These are phyloP conservation scores for Epichloe festucae DNA, from an alignment of 2,329 filamentous ascomycete genomes.

Conservation along the genomic window DNA sequence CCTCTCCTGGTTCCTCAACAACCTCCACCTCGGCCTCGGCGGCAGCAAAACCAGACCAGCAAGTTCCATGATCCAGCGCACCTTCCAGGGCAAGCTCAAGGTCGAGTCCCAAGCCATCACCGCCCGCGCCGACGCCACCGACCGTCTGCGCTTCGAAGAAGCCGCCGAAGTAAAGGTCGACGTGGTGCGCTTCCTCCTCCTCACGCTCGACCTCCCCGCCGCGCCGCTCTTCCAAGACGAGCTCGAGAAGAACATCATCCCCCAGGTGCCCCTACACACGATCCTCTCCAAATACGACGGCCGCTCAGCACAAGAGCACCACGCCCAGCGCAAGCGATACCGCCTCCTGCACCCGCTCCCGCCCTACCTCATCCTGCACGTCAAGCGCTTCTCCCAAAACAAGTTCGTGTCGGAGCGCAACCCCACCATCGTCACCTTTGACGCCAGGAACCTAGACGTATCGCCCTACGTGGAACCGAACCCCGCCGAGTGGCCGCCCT, in stretches of 20 bases:
- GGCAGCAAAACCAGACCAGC: constrained; percentile 78
- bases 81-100: constrained; percentile 86
- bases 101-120: constrained; percentile 92
- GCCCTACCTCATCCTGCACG: constrained; percentile 82
- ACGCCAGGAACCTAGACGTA: constrained; percentile 71
- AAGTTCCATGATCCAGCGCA: constrained; percentile 75
- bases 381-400: constrained; percentile 94
- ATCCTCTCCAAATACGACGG: constrained; percentile 93
- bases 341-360: constrained; percentile 81
- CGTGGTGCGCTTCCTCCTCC: constrained; percentile 69
- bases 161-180: constrained; percentile 69
- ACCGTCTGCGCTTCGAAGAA: constrained; percentile 86
- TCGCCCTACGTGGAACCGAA: constrained; percentile 85
- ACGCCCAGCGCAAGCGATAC: constrained; percentile 79
- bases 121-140: constrained; percentile 73
- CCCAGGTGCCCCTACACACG: constrained; percentile 64
- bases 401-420: constrained; percentile 95
- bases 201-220: constrained; percentile 84
- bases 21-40: constrained; percentile 81
- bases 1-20: constrained; percentile 93
- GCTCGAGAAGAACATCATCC: constrained; percentile 89
- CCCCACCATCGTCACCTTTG: constrained; percentile 95
- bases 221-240: constrained; percentile 95
- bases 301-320: constrained; percentile 71
- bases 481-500: constrained; percentile 52